A percentile compares a stretch with the other conserved stretches of the same genome.
Conservation (phyloP, 495 filamentous ascomycete genomes). For the Talaromyces borbonicus region DNA sequence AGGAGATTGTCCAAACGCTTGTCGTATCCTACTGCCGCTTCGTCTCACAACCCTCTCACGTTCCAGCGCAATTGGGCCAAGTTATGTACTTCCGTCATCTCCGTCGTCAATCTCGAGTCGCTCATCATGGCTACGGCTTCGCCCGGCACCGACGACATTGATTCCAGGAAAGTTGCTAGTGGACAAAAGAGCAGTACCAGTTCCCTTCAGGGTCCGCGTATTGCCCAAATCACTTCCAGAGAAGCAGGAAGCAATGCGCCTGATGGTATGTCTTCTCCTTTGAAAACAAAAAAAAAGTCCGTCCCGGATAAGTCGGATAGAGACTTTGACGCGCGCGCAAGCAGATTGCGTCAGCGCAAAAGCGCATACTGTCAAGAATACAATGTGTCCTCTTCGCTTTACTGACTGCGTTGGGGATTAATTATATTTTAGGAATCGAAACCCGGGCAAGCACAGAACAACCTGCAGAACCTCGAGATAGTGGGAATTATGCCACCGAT, state of each 20-base stretch:
- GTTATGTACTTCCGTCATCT: neutral
- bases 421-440: neutral
- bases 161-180: conserved; percentile 6
- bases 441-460: neutral
- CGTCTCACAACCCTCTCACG: no score
- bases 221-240: conserved; percentile 7
- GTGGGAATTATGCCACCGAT: neutral
- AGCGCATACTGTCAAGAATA: neutral
- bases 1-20: no score
- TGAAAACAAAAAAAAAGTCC: neutral
- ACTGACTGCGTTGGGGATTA: neutral
- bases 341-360: no score
- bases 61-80: no score
- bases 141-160: conserved; percentile 14
- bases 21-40: no score
- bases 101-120: conserved; percentile 6
- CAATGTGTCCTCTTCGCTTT: no score
- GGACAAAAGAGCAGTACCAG: conserved; percentile 9
- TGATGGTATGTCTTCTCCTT: neutral
- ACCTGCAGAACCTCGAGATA: no score
- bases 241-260: neutral
- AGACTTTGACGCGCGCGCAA: neutral
- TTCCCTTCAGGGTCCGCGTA: conserved; percentile 14
- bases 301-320: neutral
- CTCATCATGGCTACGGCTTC: conserved; percentile 22